phyloP scores from a whole-genome alignment of 1,284 basidiomycete species.

The Mycena citricolor region DNA sequence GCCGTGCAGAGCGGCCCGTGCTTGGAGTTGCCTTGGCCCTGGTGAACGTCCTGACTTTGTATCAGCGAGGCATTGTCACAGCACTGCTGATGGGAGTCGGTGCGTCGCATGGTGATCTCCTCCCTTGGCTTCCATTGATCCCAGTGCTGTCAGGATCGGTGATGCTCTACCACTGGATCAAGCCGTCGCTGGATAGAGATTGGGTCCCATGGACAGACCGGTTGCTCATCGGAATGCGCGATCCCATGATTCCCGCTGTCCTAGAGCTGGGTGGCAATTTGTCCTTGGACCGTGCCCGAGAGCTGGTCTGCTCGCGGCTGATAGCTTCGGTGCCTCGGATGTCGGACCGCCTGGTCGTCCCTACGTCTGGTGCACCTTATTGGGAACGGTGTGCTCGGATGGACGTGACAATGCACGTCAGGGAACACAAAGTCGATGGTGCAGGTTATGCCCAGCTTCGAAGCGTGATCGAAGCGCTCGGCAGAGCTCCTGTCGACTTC shows the following conservation, averaged over 20 bases:
- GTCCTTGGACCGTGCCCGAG: neutral
- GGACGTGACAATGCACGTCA: conserved; percentile 3
- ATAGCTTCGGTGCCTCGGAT: conserved; percentile 15
- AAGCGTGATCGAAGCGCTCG: conserved; percentile 3
- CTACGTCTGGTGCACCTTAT: neutral
- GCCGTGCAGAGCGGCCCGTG: no score
- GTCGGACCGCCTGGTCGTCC: conserved; percentile 10
- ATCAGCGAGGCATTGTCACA: no score
- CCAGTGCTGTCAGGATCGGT: no score
- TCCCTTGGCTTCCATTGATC: no score
- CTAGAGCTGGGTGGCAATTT: conserved; percentile 8
- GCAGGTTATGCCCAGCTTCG: conserved; percentile 9
- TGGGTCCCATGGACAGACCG: conserved; percentile 6
- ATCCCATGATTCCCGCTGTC: conserved; percentile 12
- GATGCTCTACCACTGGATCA: no score
- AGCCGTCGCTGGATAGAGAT: no score
- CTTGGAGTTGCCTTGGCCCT: no score
- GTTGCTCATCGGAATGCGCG: conserved; percentile 16
- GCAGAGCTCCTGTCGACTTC: neutral
- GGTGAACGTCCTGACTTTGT: no score
- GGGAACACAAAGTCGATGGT: conserved; percentile 2
- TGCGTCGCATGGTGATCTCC: no score
- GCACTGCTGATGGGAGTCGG: no score
- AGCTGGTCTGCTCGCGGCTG: conserved; percentile 4
- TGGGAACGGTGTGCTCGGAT: conserved; percentile 9